Evolutionary conservation across 2,329 filamentous ascomycete species (phyloP), one percentile per base, ranked within the genome.

Genomic region (Alternaria metachromatica): DNA sequence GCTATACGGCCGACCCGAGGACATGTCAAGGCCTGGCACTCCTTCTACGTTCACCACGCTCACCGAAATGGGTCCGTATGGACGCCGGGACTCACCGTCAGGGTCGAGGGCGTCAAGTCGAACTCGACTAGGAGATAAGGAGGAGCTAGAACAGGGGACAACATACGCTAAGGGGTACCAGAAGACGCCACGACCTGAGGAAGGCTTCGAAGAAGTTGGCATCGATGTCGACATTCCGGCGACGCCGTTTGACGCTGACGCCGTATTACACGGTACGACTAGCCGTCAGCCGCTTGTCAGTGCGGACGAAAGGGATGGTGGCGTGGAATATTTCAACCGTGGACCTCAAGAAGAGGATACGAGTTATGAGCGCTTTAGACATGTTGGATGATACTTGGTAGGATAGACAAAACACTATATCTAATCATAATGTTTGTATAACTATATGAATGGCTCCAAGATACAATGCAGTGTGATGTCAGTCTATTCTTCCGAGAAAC

Each of bases 1-100:
- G 57, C 71, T 85, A 2, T 85, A 83, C 69, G 91, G 90, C 4
- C 85, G 82, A 13, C 82, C 86, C 2, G 82, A 85, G 20, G 90
- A 92, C 64, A 81, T 90, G 1, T 75, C 70, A 3, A 61, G 75
- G 8, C 69, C 74, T 1, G 74, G 74, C 13, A 78, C 76, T 2
- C 76, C 75, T 1, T 72, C 67, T 20, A 79, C 75, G 0, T 73
- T 77, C 44, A 71, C 70, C 2, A 76, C 74, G 6, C 60, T 78
- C 12, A 68, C 69, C 5, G 72, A 71, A 11, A 60, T 56, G 43
- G 66, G 69, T 2, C 63, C 70, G 8, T 72, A 69, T 55, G 66
- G 57, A 11, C 50, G 53, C 15, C 64, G 45, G 37, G 63, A 60
- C 5, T 62, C 67, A 21, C 43, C 55, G 25, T 20, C 63, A 6